Percentiles rank a stretch among this genome's conserved stretches.
Conservation (phyloP, 163 green algal species). For the Chlamydomonas reinhardtii region DNA sequence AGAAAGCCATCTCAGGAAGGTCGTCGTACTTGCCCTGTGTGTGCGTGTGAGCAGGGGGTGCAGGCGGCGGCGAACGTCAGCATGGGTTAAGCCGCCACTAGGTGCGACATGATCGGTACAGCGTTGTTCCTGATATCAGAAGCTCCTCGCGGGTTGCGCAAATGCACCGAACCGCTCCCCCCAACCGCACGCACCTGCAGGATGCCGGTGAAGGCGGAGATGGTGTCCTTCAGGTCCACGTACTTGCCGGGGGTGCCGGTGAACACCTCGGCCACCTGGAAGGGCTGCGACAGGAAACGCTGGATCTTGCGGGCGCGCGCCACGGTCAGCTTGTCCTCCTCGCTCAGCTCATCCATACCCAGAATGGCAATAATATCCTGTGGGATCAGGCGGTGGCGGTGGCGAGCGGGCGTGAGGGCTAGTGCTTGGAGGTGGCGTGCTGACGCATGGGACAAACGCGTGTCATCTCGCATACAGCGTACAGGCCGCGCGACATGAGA, state of each 20-base stretch:
- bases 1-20: constrained; percentile 99
- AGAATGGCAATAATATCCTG: constrained; percentile 99
- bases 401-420: too few relatives aligned
- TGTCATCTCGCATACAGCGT: too few relatives aligned
- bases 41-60: too few relatives aligned
- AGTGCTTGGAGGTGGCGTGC: too few relatives aligned
- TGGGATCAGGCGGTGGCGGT: background rate
- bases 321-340: constrained; percentile 99
- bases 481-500: too few relatives aligned
- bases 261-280: constrained; percentile 90
- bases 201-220: constrained; percentile 96
- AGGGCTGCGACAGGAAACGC: constrained; percentile 98
- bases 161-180: too few relatives aligned
- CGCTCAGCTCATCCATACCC: constrained; percentile 99
- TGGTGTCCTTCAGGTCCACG: constrained; percentile 96
- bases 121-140: too few relatives aligned
- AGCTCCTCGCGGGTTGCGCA: too few relatives aligned
- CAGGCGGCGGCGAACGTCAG: too few relatives aligned
- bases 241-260: constrained; percentile 96
- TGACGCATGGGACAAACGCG: too few relatives aligned
- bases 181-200: constrained; percentile 72
- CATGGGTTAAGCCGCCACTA: too few relatives aligned
- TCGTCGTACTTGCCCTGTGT: constrained; percentile 96
- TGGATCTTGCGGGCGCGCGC: constrained; percentile 98
- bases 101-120: too few relatives aligned